phyloP scores from a whole-genome alignment of 495 filamentous ascomycete genomes.

The Lentithecium fluviatile region DNA sequence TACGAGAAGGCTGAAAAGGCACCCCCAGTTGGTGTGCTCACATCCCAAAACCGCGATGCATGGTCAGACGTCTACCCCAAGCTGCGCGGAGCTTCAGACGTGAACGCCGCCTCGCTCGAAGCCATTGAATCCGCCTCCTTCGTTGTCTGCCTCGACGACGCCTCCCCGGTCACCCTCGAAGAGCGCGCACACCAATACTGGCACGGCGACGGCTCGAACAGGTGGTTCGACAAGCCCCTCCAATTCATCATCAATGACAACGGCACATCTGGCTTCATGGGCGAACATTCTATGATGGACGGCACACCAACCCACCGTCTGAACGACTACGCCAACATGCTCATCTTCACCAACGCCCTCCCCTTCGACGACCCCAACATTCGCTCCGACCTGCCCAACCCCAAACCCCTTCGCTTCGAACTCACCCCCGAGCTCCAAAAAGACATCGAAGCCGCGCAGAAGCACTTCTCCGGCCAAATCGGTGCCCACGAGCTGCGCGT shows the following conservation, averaged over 20 bases:
- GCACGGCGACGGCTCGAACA: conserved; percentile 94
- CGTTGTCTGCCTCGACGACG: conserved; percentile 90
- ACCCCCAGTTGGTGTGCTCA: conserved; percentile 80
- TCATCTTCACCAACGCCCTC: conserved; percentile 88
- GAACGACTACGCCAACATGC: conserved; percentile 86
- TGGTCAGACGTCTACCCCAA: conserved; percentile 81
- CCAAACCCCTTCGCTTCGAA: conserved; percentile 71
- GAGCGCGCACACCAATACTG: conserved; percentile 96
- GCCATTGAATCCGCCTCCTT: conserved; percentile 90
- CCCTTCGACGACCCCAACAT: conserved; percentile 73
- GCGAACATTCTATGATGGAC: conserved; percentile 99
- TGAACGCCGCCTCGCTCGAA: conserved; percentile 73
- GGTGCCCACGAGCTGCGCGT: conserved; percentile 86
- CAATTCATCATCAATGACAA: conserved; percentile 99
- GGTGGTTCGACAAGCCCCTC: conserved; percentile 97
- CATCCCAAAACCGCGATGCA: conserved; percentile 85
- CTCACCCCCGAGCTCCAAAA: conserved; percentile 67
- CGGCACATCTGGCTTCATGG: conserved; percentile 94
- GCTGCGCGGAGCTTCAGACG: conserved; percentile 69
- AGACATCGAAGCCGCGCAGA: conserved; percentile 72
- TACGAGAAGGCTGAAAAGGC: conserved; percentile 71
- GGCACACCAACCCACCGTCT: conserved; percentile 95
- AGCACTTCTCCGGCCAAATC: conserved; percentile 77
- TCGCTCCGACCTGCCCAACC: conserved; percentile 82
- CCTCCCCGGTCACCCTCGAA: conserved; percentile 87